Base-by-base conservation (phyloP, 2,329 filamentous ascomycete genomes). In the Fusarium subglutinans region DNA sequence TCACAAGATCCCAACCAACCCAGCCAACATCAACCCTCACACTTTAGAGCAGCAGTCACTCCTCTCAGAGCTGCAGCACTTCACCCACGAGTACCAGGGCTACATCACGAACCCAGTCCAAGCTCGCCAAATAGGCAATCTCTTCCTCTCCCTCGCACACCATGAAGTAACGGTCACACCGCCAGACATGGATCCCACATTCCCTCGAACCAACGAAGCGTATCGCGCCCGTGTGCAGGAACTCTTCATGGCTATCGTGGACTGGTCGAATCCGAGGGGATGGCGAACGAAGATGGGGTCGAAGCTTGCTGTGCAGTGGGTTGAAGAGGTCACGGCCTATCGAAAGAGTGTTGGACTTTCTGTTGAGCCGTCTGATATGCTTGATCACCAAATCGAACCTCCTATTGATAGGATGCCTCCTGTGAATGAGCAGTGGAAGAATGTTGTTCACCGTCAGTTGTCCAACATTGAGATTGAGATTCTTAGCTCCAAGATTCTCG, bases 391-490 rank as follows among this genome's bases (percentile, higher is more conserved):
- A 2, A 63, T 77, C 12, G 45, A 55, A 24, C 74, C 76, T 13
- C 75, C 76, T 4, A 8, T 33, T 3, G 22, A 68, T 0, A 33
- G 41, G 4, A 77, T 78, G 74, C 76, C 76, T 1, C 14, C 66
- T 5, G 18, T 67, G 2, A 54, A 55, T 0, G 59, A 66, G 8
- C 76, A 78, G 51, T 77, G 76, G 74, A 76, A 58, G 60, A 78
- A 77, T 5, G 63, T 76, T 2, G 63, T 77, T 24, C 73, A 77
- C 10, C 65, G 51, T 5, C 24, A 43, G 17, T 33, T 77, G 37
- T 78, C 76, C 2, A 47, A 68, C n/a, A 38, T 78, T 17, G 76
- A 77, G 51, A 75, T 77, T 43, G 76, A 78, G 30, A 48, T 77
- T 8, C 66, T 78, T 2, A 70, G 70, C n/a, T 66, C 72, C 2